A percentile compares a stretch with the other conserved stretches of the same genome.
Evolutionary conservation across 1,284 basidiomycete species (phyloP).

Genomic region (Pseudozyma tsukubaensis): DNA sequence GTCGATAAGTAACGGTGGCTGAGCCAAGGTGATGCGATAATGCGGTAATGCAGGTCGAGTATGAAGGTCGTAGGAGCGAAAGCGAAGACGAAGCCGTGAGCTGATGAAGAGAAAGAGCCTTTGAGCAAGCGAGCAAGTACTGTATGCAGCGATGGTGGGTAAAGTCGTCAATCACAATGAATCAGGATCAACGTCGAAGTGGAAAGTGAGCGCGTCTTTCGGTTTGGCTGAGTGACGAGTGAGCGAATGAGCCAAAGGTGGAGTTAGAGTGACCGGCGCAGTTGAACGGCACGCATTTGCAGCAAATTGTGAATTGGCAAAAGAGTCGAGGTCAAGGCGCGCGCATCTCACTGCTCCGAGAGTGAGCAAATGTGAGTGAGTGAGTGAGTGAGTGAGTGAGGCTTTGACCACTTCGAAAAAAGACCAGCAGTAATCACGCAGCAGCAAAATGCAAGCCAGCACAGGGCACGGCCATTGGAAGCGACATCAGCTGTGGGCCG

Average conservation of each 20-base stretch:
- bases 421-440: constrained; percentile 11
- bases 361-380: not conserved
- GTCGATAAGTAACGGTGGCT: too few species aligned
- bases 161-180: not conserved
- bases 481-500: not conserved
- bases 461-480: not conserved
- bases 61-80: constrained; percentile 14
- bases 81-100: not conserved
- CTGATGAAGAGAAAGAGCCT: not conserved
- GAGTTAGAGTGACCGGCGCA: constrained; percentile 1
- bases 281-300: constrained; percentile 6
- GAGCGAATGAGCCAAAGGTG: not conserved
- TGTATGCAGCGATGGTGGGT: constrained; percentile 4
- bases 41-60: too few species aligned
- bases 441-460: not conserved
- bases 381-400: not conserved
- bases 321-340: not conserved
- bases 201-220: not conserved
- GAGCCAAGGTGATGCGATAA: not conserved
- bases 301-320: constrained; percentile 1
- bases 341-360: not conserved
- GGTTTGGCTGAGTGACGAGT: not conserved
- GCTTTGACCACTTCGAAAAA: not conserved
- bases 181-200: too few species aligned
- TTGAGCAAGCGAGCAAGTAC: not conserved